Base-by-base conservation (phyloP, 768 basidiomycete species). In the Nevesoporus exiguus region DNA sequence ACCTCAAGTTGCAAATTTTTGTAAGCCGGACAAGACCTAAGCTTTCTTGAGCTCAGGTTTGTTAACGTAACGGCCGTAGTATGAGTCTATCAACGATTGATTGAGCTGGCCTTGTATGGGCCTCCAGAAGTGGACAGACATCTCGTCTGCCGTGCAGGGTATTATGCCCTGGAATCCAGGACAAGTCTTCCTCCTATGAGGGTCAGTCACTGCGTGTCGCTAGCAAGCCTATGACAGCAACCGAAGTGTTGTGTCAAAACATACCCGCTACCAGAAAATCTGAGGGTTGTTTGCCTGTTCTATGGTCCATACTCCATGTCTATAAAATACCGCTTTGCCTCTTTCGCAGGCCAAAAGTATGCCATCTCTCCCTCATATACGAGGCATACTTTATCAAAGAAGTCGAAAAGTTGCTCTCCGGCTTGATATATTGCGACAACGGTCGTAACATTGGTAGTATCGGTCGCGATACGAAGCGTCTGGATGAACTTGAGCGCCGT, bases 351-450 rank as follows among this genome's bases (percentile, higher is more conserved):
- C 1, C 86, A 86, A 51, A 77, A 86, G 68, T 81, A 88, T 40
- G 79, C 77, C 72, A 81, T 79, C 22, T 73, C 71, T 14, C 85
- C 83, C 47, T 81, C 80, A 66, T 81, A 75, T 62, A 88, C 75
- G 36, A 87, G 73, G 61, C 81, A 79, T 21, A 87, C 84, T 65
- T 87, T 86, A 77, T 88, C 84, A 60, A 88, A 93, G 58, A 79
- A 75, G 39, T 77, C 56, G 53, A 84, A 87, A 0, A 87, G 68
- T 3, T 75, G 75, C 66, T 92, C 89, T 47, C 86, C 84, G 4
- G 91, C 91, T 68, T 93, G 91, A 70, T 94, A 93, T 37, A 94
- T 83, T 2, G 89, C 86, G 21, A 92, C 88, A 51, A 93, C 81
- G 1, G 86, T 91, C 3, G 86, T 65, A 33, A 71, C 50, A 24